Base-by-base conservation (phyloP, 2,329 filamentous ascomycete species). In the Cadophora sp. region DNA sequence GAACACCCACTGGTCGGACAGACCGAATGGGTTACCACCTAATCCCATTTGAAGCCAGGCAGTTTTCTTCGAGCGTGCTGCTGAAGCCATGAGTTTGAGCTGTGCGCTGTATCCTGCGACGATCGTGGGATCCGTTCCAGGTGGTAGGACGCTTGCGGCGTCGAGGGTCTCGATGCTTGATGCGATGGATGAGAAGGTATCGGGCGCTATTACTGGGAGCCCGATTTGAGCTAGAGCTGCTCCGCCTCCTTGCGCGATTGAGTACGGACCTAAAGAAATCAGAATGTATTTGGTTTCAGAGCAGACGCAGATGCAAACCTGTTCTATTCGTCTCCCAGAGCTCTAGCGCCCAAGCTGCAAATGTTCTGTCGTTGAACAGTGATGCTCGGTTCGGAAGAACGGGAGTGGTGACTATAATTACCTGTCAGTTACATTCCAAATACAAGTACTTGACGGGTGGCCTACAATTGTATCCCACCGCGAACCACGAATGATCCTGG, bases 241-340 rank as follows among this genome's bases (percentile, higher is more conserved):
- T 53, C 75, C 76, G 8, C 61, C 61, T 62, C 77, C 75, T 58
- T 58, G 53, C 12, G 73, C 76, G 24, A 80, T 72, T 3, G 80
- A 81, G 74, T 79, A 81, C 0, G 80, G 79, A 14, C 80, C 79
- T 31, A n/a, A 29, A 37, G 14, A 58, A 9, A 19, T 58, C n/a
- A 58, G 31, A 14, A 46, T n/a, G 43, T 3, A n/a, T 46, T n/a
- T 5, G 12, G 7, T 3, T n/a, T 22, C 14, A 7, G 11, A 29
- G 24, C 7, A 6, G 29, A 58, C 4, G 19, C 4, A n/a, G 19
- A 5, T 5, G 19, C 19, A 12, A 8, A 58, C 53, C 53, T 22
- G 53, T 58, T 9, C 53, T 29, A 37, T 58, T 58, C 7, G 53
- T 19, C 12, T 58, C 29, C 53, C 53, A 58, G 19, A 58, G 53